A percentile compares a stretch with the other conserved stretches of the same genome.
phyloP scores from a whole-genome alignment of 345 rosid species.

The Eucalyptus victrix region DNA sequence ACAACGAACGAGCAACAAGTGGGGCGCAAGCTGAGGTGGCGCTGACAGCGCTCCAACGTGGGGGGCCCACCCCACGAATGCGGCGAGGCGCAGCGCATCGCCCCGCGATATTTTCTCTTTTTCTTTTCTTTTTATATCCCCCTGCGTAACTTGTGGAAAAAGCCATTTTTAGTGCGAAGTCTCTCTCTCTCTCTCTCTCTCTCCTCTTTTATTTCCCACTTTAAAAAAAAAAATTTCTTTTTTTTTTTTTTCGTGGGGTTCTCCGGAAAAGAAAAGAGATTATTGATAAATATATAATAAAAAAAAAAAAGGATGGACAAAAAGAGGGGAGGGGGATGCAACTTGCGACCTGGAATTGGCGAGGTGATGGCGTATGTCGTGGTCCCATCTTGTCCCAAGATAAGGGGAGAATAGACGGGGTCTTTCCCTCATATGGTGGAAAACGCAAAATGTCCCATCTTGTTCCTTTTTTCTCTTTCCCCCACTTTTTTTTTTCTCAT shows the following conservation, averaged over 20 bases:
- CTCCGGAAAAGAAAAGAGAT: not conserved
- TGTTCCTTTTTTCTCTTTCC: no score
- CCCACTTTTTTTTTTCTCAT: not conserved
- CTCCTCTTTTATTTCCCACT: not conserved
- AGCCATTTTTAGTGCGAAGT: not conserved
- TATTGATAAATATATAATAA: not conserved
- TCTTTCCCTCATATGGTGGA: not conserved
- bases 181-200: not conserved
- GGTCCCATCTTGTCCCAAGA: conserved; percentile 17
- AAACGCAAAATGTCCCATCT: not conserved
- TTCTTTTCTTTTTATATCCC: not conserved
- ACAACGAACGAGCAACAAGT: no score
- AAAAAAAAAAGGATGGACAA: no score
- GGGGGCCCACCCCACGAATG: not conserved
- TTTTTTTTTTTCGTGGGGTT: not conserved
- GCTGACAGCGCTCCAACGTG: not conserved
- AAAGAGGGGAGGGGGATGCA: not conserved
- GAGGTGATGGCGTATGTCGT: not conserved
- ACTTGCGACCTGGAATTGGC: not conserved
- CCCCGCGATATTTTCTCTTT: not conserved
- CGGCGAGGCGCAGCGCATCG: not conserved
- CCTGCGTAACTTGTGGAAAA: not conserved
- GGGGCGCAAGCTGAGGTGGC: not conserved
- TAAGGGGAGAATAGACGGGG: not conserved
- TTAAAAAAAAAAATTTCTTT: not conserved